These are phyloP conservation scores for Colletotrichum siamense DNA, from an alignment of 2,329 filamentous ascomycete genomes.

Conservation along the genomic window DNA sequence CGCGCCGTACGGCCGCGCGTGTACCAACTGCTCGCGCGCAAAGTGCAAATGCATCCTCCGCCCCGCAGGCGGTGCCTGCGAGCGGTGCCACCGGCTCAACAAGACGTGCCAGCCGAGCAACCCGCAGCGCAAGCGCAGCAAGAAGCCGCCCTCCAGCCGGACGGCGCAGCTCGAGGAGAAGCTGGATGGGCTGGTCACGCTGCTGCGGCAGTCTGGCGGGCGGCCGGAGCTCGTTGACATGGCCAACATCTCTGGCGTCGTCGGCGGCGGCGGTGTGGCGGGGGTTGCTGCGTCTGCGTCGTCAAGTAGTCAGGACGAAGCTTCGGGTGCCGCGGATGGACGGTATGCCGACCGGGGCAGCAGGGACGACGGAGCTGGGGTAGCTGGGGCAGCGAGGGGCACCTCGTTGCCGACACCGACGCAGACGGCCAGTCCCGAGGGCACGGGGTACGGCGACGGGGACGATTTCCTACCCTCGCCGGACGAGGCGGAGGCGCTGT, in stretches of 20 bases:
- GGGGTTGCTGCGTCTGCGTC: not conserved
- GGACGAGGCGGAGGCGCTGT: conserved; percentile 16
- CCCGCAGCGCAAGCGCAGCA: conserved; percentile 33
- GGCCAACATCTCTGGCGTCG: not conserved
- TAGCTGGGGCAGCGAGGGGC: not conserved
- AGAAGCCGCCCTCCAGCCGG: conserved; percentile 24
- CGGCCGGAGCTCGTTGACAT: not conserved
- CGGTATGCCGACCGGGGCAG: not conserved
- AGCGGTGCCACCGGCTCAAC: conserved; percentile 46
- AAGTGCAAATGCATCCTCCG: conserved; percentile 50
- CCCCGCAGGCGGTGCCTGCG: conserved; percentile 31
- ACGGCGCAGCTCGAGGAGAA: conserved; percentile 30
- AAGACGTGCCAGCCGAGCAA: conserved; percentile 44
- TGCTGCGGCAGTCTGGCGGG: conserved; percentile 26
- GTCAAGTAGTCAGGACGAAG: not conserved
- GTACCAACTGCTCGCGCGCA: conserved; percentile 45
- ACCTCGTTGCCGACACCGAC: conserved; percentile 10
- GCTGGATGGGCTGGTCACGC: conserved; percentile 31
- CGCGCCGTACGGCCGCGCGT: conserved; percentile 46
- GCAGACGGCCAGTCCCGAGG: conserved; percentile 7
- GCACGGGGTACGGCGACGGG: not conserved
- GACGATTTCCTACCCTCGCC: conserved; percentile 3
- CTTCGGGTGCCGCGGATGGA: not conserved
- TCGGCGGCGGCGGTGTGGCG: not conserved
- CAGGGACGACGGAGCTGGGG: not conserved